Conservation (phyloP, 805 yeast genomes). For the Ogataea parapolymorpha region DNA sequence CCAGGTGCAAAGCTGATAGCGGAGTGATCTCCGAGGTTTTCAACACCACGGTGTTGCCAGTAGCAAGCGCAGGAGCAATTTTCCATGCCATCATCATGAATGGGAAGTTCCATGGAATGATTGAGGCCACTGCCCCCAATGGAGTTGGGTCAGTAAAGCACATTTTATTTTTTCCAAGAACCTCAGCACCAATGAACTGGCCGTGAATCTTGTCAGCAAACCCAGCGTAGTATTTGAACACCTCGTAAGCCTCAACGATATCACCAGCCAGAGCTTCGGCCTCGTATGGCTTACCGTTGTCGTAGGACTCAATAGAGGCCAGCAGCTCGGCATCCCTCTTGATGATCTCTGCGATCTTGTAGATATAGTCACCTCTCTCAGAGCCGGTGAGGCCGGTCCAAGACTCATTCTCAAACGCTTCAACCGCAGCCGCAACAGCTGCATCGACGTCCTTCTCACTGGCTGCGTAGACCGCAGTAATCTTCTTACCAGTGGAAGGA, state of each 20-base stretch:
- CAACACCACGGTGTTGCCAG: slow-evolving; percentile 69
- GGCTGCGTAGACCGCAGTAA: slow-evolving; percentile 57
- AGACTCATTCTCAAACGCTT: slow-evolving; percentile 46
- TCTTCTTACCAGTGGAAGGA: slow-evolving; percentile 53
- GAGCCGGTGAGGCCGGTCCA: slow-evolving; percentile 51
- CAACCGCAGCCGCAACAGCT: slow-evolving; percentile 65
- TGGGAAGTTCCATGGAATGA: slow-evolving; percentile 84
- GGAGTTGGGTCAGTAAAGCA: slow-evolving; percentile 54
- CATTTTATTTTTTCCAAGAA: slow-evolving; percentile 41
- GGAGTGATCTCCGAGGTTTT: slow-evolving; percentile 79
- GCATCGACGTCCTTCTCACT: slow-evolving; percentile 56
- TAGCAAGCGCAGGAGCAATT: slow-evolving; percentile 70
- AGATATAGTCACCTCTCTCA: slow-evolving; percentile 49
- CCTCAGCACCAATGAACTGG: slow-evolving; percentile 42
- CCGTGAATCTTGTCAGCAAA: slow-evolving; percentile 76
- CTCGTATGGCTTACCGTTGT: slow-evolving; percentile 56
- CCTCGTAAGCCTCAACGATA: slow-evolving; percentile 31
- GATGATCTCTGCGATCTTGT: slow-evolving; percentile 49
- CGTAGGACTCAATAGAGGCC: slow-evolving; percentile 53
- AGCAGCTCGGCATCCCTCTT: slow-evolving; percentile 48
- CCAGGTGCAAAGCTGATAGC: slow-evolving; percentile 63
- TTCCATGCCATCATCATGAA: slow-evolving; percentile 77
- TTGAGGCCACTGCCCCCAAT: slow-evolving; percentile 76
- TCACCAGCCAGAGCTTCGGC: slow-evolving; percentile 42
- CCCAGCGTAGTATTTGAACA: slow-evolving; percentile 69